Evolutionary conservation across 441 rosid species (phyloP), one percentile per base, ranked within the genome.

Genomic region (Syzygium syzygioides): DNA sequence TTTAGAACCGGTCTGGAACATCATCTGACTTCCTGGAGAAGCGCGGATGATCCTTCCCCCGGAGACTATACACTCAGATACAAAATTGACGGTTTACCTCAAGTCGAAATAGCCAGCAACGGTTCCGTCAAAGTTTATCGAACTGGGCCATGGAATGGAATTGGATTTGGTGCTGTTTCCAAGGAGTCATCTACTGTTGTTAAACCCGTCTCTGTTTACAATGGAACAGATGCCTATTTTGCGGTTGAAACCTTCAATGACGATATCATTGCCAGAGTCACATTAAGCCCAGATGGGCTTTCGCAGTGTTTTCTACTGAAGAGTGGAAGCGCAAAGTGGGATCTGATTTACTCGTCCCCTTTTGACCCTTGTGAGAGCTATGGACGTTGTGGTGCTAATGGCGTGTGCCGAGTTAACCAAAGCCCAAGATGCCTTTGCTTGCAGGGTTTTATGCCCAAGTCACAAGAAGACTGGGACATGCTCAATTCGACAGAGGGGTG

Each of bases 11-110:
- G 79, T 32, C 68, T 54, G 30, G 90, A 88, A 56, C 54, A 23
- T 53, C 45, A 85, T 55, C n/a, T 88, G 7, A 85, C 85, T 53
- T 88, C 90, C 2, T 88, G 79, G 85, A 88, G 86, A n/a, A 55
- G 71, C 14, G 4, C 3, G 13, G 85, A 85, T 3, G 86, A 88
- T 48, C 87, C 87, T 23, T 55, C 85, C 25, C 54, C 20, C n/a
- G 28, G 86, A 15, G 55, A 88, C 41, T 68, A 88, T 66, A 56
- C 84, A 37, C 20, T 17, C 32, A 20, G 48, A 7, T 41, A 53
- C 54, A 23, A 41, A 68, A 55, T 86, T 7, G 41, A 28, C 3
- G 79, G 37, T 41, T 28, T 85, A 76, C 62, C 84, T 41, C 90
- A 85, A 13, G 13, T 14, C 1, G 79, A 79, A 84, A 25, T 88